Evolutionary conservation across 805 yeast genomes (phyloP).

Genomic region (Tetrapisispora nanseiensis): DNA sequence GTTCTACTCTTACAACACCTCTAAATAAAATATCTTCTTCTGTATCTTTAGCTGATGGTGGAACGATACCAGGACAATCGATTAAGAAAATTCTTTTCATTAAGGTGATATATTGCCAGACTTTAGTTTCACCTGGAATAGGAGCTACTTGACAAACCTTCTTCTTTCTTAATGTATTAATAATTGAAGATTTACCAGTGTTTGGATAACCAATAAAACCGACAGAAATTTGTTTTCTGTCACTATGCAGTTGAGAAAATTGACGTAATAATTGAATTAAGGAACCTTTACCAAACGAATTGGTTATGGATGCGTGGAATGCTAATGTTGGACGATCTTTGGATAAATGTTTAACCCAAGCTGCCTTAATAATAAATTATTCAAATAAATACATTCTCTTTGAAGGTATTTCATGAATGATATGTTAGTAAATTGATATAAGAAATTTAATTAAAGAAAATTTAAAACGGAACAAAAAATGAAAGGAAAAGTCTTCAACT

Average conservation of each 20-base stretch:
- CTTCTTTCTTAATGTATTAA: constrained; percentile 86
- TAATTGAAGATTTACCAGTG: constrained; percentile 94
- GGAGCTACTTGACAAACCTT: constrained; percentile 97
- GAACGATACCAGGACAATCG: constrained; percentile 98
- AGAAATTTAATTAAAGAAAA: not conserved
- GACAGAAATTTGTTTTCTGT: constrained; percentile 91
- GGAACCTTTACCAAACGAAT: constrained; percentile 96
- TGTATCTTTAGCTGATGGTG: constrained; percentile 82
- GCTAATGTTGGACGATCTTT: constrained; percentile 91
- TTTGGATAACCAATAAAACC: constrained; percentile 98
- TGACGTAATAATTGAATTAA: constrained; percentile 88
- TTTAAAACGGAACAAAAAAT: not conserved
- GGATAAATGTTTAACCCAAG: constrained; percentile 94
- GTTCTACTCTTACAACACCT: constrained; percentile 98
- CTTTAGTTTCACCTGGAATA: constrained; percentile 97
- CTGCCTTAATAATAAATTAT: constrained; percentile 52
- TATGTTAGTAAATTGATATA: not conserved
- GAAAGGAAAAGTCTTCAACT: not conserved
- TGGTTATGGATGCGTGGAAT: constrained; percentile 94
- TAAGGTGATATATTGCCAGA: constrained; percentile 95
- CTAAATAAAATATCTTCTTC: constrained; percentile 88
- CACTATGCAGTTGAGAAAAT: constrained; percentile 81
- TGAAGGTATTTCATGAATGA: not conserved
- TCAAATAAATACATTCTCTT: constrained; percentile 2
- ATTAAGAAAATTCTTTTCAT: constrained; percentile 93